These are phyloP conservation scores for Auriscalpium microsporum DNA, from an alignment of 768 basidiomycete genomes.

Conservation along the genomic window DNA sequence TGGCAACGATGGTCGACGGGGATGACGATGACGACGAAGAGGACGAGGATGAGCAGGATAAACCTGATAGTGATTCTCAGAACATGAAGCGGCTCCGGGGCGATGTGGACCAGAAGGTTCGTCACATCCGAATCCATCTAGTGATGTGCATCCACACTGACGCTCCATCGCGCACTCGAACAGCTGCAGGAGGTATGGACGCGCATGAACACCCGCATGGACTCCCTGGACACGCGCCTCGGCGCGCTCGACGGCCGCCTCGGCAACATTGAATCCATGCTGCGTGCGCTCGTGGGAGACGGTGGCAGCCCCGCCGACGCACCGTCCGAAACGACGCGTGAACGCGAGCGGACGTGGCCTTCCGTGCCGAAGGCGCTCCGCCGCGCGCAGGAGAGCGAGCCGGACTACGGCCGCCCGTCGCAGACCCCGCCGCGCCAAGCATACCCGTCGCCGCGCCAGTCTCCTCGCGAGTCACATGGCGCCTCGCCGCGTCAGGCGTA, in stretches of 20 bases:
- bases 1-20: background rate
- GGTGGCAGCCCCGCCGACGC: background rate
- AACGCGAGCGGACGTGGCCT: background rate
- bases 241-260: background rate
- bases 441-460: background rate
- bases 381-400: background rate
- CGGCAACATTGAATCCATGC: background rate
- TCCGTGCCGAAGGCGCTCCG: background rate
- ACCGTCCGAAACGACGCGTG: background rate
- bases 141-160: background rate
- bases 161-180: background rate
- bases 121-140: background rate
- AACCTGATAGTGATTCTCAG: background rate
- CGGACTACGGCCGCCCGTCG: background rate
- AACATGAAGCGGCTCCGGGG: background rate
- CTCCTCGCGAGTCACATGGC: no score
- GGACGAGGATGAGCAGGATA: background rate
- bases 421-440: background rate
- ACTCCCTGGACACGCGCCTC: background rate
- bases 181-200: background rate
- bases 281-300: background rate
- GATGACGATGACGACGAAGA: background rate
- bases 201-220: background rate
- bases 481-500: no score
- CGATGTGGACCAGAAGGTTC: background rate